A percentile compares a stretch with the other conserved stretches of the same genome.
Evolutionary conservation across 2,329 filamentous ascomycete genomes (phyloP).

Genomic region (Penicillium aurantiogriseum): DNA sequence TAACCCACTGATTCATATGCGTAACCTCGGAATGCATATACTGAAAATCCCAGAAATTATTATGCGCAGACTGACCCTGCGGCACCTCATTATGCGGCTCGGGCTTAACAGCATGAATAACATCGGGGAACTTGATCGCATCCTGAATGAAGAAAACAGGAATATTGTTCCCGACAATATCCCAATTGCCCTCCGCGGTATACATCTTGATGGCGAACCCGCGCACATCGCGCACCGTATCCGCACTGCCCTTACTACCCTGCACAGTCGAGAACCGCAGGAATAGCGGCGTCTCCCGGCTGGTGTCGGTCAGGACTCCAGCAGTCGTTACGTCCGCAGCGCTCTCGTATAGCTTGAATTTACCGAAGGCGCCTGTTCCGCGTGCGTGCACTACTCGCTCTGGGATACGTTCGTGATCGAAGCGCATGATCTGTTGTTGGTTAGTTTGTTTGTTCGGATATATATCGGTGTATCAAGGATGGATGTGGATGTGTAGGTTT

Average conservation of each 20-base stretch:
- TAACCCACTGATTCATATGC: conserved; percentile 36
- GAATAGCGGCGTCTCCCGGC: conserved; percentile 64
- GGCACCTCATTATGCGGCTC: conserved; percentile 44
- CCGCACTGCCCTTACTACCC: conserved; percentile 71
- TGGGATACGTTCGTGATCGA: conserved; percentile 72
- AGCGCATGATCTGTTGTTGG: conserved; percentile 53
- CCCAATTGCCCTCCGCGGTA: conserved; percentile 73
- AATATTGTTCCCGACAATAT: conserved; percentile 45
- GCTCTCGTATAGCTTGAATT: conserved; percentile 65
- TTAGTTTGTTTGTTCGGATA: neutral
- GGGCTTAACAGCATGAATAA: conserved; percentile 44
- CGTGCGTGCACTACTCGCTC: conserved; percentile 68
- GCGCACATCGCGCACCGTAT: conserved; percentile 79
- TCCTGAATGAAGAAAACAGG: conserved; percentile 46
- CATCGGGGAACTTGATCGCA: conserved; percentile 42
- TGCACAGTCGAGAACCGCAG: conserved; percentile 76
- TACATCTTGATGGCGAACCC: conserved; percentile 79
- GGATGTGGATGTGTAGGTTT: conserved; percentile 1
- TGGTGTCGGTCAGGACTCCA: conserved; percentile 65
- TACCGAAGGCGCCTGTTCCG: conserved; percentile 64
- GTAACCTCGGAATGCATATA: conserved; percentile 36
- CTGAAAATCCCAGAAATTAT: conserved; percentile 54
- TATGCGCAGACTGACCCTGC: conserved; percentile 50
- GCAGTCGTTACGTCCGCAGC: conserved; percentile 63
- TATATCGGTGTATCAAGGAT: neutral